A percentile compares a stretch with the other conserved stretches of the same genome.
Evolutionary conservation across 2,329 filamentous ascomycete genomes (phyloP).

Genomic region (Zalaria sp.): DNA sequence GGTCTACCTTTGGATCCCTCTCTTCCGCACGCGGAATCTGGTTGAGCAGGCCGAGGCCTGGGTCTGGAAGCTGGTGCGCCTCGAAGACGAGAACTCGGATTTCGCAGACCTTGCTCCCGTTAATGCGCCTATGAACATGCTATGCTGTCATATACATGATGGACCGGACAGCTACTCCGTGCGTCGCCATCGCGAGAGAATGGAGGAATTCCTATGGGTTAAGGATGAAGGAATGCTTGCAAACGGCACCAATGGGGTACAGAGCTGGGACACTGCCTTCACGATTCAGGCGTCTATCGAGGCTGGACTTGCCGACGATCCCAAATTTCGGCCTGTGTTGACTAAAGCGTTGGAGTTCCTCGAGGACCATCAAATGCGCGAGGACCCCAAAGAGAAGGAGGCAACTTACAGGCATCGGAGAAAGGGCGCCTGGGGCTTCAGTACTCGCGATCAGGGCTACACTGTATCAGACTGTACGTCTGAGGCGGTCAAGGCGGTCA

Average conservation of each 20-base stretch:
- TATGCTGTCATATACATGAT: slow-evolving; percentile 72
- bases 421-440: slow-evolving; percentile 94
- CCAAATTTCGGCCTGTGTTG: slow-evolving; percentile 72
- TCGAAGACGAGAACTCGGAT: slow-evolving; percentile 88
- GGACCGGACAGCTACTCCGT: slow-evolving; percentile 62
- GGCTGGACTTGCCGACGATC: slow-evolving; percentile 61
- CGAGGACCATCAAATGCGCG: slow-evolving; percentile 79
- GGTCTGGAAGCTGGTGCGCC: slow-evolving; percentile 69
- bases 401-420: slow-evolving; percentile 78
- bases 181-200: slow-evolving; percentile 60
- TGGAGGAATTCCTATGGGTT: slow-evolving; percentile 83
- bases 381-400: slow-evolving; percentile 63
- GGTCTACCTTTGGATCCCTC: slow-evolving; percentile 67
- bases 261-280: slow-evolving; percentile 93
- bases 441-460: slow-evolving; percentile 83
- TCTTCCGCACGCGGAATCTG: slow-evolving; percentile 52
- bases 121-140: slow-evolving; percentile 78
- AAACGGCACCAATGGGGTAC: slow-evolving; percentile 96
- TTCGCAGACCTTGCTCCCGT: slow-evolving; percentile 79
- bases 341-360: slow-evolving; percentile 70
- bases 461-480: slow-evolving; percentile 90
- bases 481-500: slow-evolving; percentile 74
- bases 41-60: slow-evolving; percentile 63
- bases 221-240: slow-evolving; percentile 85
- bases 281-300: slow-evolving; percentile 70